Evolutionary conservation across 2,329 filamentous ascomycete species (phyloP), one percentile per base, ranked within the genome.

Genomic region (Fusarium buharicum): DNA sequence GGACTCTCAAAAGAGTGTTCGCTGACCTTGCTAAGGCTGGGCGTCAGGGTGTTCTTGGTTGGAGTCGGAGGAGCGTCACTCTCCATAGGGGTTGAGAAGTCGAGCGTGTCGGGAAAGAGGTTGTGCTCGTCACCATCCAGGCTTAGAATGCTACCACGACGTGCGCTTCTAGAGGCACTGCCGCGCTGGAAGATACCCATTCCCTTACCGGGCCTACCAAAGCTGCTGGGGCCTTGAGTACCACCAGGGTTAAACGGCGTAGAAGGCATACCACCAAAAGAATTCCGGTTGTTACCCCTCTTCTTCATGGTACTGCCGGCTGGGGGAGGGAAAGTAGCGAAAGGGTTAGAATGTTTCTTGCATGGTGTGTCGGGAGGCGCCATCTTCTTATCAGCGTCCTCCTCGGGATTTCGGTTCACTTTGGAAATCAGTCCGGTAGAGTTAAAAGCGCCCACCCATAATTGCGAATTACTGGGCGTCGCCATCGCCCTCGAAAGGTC

Each of bases 341-440:
- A 86, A 54, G 89, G 79, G 66, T 86, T 88, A 5, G 83, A 81
- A 49, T 90, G 88, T 73, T 95, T 93, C 80, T 98, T 99, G 77
- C 95, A 98, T 1, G 95, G 95, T 2, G 95, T 99, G 73, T 98
- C 95, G 1, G 95, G 94, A 82, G 96, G 93, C 27, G 85, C 84
- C 70, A 86, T 79, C 72, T 89, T 87, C 75, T 83, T 79, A 77
- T 71, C 80, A 77, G 64, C 70, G 75, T 81, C 84, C 47, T 92
- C 85, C 66, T 97, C 92, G 0, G 89, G 85, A 73, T 91, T 89
- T 54, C 91, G 89, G 71, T 95, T 96, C 75, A 96, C 91, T 79
- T 99, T 99, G 11, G 95, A 97, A 50, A 99, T 90, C 24, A 99
- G 81, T 2, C 94, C 93, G 1, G 95, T 98, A 1, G 95, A 98